Evolutionary conservation across 164 flowering plant genomes (phyloP), one percentile per base, ranked within the genome.

Genomic region (Houttuynia cordata): DNA sequence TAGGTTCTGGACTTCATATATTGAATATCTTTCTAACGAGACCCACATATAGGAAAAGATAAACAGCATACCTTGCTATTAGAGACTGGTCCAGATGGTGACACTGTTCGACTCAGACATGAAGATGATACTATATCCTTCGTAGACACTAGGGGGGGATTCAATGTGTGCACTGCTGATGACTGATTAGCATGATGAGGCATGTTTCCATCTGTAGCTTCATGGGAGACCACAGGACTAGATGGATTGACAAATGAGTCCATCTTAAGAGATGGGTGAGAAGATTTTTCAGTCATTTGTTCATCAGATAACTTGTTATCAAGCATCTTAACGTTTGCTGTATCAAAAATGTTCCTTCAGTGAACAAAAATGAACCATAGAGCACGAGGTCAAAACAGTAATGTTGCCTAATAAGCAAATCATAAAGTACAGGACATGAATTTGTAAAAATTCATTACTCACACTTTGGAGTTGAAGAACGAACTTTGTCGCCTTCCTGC

Each of bases 51-150:
- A 56, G 57, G 23, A 42, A 14, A 50, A 56, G 3, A 14, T 13
- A 61, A 62, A 23, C 0, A 22, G 49, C 53, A 58, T 76, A 84
- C 91, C 91, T 83, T 83, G 3, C 73, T 49, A 62, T 9, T 70
- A 67, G 73, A 62, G 49, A 67, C 69, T 40, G 59, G 24, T 20
- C 45, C 68, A 62, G 72, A 63, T 59, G 81, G 61, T 59, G 73
- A 24, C 47, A 71, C 68, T 30, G 64, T 59, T 37, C 76, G 63
- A 60, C 60, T 68, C 57, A 52, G 50, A 59, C 59, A 34, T 55
- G 74, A 60, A 55, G 72, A 69, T 57, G 75, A 69, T 24, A 51
- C 45, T 51, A 18, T 57, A 62, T 73, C 71, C 42, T 67, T 56
- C 34, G n/a, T 63, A 54, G 72, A 67, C 61, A 63, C 51, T 45